Percentiles rank a stretch among this genome's conserved stretches.
Conservation (phyloP, 202 grass and related monocot species). For the Setaria viridis region DNA sequence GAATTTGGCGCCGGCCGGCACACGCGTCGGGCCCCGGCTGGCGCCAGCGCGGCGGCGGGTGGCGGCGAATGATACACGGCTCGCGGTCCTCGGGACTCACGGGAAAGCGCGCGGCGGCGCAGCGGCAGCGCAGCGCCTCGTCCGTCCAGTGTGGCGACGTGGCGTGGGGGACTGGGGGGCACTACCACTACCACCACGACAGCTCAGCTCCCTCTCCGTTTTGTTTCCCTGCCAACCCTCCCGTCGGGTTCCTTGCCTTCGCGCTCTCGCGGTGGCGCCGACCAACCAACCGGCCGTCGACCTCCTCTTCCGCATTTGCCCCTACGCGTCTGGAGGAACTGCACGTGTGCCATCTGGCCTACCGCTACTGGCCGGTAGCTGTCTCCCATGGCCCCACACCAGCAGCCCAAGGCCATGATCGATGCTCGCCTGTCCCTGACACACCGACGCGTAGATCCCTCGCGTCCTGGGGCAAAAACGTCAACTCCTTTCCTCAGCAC, state of each 20-base stretch:
- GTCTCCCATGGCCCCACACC: background rate
- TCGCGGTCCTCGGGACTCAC: background rate
- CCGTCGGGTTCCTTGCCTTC: background rate
- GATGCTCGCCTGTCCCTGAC: background rate
- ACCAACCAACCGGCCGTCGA: background rate
- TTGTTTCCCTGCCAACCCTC: background rate
- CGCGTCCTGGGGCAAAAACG: background rate
- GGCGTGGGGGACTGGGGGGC: conserved; percentile 1
- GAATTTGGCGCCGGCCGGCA: background rate
- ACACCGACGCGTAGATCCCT: background rate
- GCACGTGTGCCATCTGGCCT: background rate
- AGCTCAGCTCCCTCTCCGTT: background rate
- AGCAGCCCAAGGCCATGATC: background rate
- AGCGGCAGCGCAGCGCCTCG: background rate
- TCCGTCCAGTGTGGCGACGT: background rate
- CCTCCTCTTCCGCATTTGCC: background rate
- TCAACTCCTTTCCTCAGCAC: background rate
- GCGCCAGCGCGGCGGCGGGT: background rate
- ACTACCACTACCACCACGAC: background rate
- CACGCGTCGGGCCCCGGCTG: background rate
- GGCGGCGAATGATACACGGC: background rate
- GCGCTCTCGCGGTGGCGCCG: background rate
- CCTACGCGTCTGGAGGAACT: background rate
- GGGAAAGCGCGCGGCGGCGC: conserved; percentile 26
- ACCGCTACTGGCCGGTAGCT: background rate